These are phyloP conservation scores for Cercospora berteroae DNA, from an alignment of 2,329 filamentous ascomycete genomes.

Conservation along the genomic window DNA sequence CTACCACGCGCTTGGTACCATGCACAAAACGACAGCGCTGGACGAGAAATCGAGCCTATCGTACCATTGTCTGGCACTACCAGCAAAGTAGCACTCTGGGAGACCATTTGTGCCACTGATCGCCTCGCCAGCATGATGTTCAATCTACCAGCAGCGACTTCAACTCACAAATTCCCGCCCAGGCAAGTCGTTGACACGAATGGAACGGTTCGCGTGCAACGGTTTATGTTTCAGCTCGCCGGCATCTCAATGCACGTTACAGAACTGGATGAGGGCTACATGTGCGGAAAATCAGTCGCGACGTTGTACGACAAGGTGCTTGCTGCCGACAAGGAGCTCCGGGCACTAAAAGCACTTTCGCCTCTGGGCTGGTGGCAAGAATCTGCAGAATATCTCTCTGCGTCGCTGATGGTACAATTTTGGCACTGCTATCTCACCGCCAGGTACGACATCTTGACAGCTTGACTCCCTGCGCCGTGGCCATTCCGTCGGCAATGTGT, in stretches of 20 bases:
- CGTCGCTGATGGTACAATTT: conserved; percentile 28
- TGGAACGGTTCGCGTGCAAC: conserved; percentile 28
- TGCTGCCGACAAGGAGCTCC: conserved; percentile 28
- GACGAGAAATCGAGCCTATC: neutral
- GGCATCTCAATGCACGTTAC: conserved; percentile 31
- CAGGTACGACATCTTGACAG: neutral
- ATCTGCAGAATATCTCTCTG: conserved; percentile 7
- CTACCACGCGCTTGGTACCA: conserved; percentile 31
- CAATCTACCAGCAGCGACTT: conserved; percentile 40
- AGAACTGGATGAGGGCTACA: conserved; percentile 29
- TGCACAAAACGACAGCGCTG: neutral
- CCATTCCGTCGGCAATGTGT: neutral
- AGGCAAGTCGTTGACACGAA: conserved; percentile 21
- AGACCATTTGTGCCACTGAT: conserved; percentile 19
- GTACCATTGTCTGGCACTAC: neutral
- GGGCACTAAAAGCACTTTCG: conserved; percentile 27
- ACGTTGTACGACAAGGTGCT: conserved; percentile 25
- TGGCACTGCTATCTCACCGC: conserved; percentile 32
- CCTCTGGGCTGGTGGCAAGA: conserved; percentile 24
- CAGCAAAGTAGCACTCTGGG: conserved; percentile 14
- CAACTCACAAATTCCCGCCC: conserved; percentile 23
- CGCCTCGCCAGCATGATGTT: conserved; percentile 24
- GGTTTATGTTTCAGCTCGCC: conserved; percentile 31
- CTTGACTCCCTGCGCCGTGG: conserved; percentile 15
- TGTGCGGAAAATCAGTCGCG: conserved; percentile 16